These are phyloP conservation scores for Anthracocystis panici-leucophaei DNA, from an alignment of 1,284 basidiomycete genomes.

Conservation along the genomic window DNA sequence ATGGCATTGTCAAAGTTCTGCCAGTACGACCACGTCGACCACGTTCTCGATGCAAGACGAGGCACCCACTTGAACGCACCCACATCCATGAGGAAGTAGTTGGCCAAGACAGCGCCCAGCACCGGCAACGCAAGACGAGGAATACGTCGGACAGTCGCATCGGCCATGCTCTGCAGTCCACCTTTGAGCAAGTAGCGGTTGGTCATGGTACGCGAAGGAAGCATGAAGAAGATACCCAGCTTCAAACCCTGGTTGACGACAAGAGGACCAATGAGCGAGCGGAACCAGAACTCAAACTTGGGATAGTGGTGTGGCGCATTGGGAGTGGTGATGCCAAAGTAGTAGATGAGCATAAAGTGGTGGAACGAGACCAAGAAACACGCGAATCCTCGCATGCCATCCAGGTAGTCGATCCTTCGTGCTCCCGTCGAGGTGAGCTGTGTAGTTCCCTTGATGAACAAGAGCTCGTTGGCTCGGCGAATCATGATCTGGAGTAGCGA, in stretches of 20 bases:
- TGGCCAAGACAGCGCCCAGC: constrained; percentile 54
- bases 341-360: constrained; percentile 65
- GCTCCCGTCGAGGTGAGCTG: constrained; percentile 54
- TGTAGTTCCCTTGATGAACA: constrained; percentile 54
- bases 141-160: constrained; percentile 56
- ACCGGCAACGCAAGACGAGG: constrained; percentile 62
- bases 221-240: constrained; percentile 63
- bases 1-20: constrained; percentile 60
- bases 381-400: constrained; percentile 63
- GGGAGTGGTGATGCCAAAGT: constrained; percentile 53
- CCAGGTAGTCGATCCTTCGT: constrained; percentile 61
- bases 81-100: constrained; percentile 63
- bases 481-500: constrained; percentile 23
- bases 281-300: constrained; percentile 58
- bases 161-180: constrained; percentile 55
- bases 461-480: constrained; percentile 32
- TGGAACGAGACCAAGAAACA: constrained; percentile 64
- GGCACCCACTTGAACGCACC: constrained; percentile 62
- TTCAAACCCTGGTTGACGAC: constrained; percentile 59
- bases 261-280: constrained; percentile 53
- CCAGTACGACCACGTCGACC: constrained; percentile 65
- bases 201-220: constrained; percentile 61
- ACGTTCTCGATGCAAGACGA: constrained; percentile 57
- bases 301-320: constrained; percentile 51
- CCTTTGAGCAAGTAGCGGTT: constrained; percentile 62